Evolutionary conservation across 805 yeast genomes (phyloP).

Genomic region (Candida boidinii): DNA sequence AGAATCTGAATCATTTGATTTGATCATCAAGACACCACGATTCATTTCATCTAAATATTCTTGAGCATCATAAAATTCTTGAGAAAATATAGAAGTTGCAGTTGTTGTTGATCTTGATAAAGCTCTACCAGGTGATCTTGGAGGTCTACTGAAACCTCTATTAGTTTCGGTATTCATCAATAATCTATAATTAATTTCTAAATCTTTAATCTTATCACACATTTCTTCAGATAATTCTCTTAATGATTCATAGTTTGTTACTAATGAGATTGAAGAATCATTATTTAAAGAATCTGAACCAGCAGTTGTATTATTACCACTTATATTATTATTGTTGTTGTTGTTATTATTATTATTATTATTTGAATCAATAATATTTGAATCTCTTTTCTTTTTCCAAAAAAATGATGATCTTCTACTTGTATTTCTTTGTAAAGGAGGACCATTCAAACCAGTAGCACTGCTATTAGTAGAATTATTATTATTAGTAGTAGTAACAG

Average conservation of each 20-base stretch:
- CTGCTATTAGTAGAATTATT: too few species aligned
- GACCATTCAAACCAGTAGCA: too few species aligned
- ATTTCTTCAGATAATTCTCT: slow-evolving; percentile 8
- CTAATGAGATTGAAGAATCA: not conserved
- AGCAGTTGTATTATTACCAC: not conserved
- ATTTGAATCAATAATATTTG: too few species aligned
- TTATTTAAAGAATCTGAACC: not conserved
- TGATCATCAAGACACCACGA: slow-evolving; percentile 50
- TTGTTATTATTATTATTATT: not conserved
- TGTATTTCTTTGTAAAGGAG: too few species aligned
- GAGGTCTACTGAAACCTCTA: slow-evolving; percentile 14
- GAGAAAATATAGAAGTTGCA: slow-evolving; percentile 32
- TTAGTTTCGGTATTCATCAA: slow-evolving; percentile 14
- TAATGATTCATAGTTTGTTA: not conserved
- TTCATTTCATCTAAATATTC: slow-evolving; percentile 44
- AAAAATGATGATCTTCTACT: slow-evolving; percentile 13
- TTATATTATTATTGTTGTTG: too few species aligned
- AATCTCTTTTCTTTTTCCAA: slow-evolving; percentile 14
- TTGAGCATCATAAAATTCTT: slow-evolving; percentile 61
- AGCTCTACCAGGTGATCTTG: slow-evolving; percentile 13
- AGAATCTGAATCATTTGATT: slow-evolving; percentile 19
- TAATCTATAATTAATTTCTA: slow-evolving; percentile 15
- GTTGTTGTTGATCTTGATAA: slow-evolving; percentile 18
- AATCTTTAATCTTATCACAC: slow-evolving; percentile 9
- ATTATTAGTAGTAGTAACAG: too few species aligned